These are phyloP conservation scores for Hyphopichia buzzinii DNA, from an alignment of 1,139 yeast genomes.

Conservation along the genomic window DNA sequence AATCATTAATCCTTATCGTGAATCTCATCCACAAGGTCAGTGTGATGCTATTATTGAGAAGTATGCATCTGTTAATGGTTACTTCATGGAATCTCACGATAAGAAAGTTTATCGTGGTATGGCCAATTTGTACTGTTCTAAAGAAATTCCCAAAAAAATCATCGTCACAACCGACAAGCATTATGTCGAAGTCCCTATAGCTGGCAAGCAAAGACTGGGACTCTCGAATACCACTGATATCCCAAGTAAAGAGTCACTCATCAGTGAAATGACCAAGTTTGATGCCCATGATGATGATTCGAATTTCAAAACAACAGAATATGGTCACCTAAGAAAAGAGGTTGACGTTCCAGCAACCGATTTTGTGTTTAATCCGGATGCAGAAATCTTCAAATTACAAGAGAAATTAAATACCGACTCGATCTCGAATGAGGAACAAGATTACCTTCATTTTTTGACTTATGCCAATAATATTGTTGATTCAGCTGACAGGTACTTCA, in stretches of 20 bases:
- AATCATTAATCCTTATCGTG: conserved; percentile 18
- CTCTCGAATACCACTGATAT: not conserved
- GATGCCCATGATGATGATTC: conserved; percentile 2
- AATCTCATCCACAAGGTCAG: conserved; percentile 18
- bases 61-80: conserved; percentile 33
- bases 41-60: conserved; percentile 22
- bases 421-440: conserved; percentile 17
- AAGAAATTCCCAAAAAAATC: conserved; percentile 28
- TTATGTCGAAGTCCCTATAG: conserved; percentile 30
- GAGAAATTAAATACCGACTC: conserved; percentile 15
- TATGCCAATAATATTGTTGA: conserved; percentile 27
- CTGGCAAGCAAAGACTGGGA: conserved; percentile 26
- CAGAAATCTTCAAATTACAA: conserved; percentile 26
- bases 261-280: conserved; percentile 12
- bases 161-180: conserved; percentile 25
- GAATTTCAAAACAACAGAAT: conserved; percentile 7
- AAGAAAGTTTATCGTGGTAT: conserved; percentile 35
- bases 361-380: conserved; percentile 32
- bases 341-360: conserved; percentile 23
- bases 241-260: conserved; percentile 8
- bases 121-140: conserved; percentile 34
- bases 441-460: conserved; percentile 29
- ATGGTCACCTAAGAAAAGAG: conserved; percentile 12
- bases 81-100: conserved; percentile 33
- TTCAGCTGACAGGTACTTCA: conserved; percentile 35